These are phyloP conservation scores for Fusarium miscanthi DNA, from an alignment of 2,329 filamentous ascomycete species.

Conservation along the genomic window DNA sequence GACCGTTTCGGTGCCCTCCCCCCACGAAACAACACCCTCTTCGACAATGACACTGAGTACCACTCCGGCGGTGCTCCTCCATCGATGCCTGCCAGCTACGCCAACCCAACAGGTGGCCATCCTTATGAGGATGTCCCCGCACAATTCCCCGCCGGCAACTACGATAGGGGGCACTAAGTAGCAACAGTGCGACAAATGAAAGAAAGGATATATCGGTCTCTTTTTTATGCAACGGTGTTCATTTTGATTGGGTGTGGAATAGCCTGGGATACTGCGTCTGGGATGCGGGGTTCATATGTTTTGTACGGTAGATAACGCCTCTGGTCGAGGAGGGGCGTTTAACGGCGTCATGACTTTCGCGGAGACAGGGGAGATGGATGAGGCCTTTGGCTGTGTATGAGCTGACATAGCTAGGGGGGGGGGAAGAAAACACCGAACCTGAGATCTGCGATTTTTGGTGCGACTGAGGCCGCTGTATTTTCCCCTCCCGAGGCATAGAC, in stretches of 20 bases:
- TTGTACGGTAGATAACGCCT: slow-evolving; percentile 43
- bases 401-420: not conserved
- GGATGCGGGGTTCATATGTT: slow-evolving; percentile 29
- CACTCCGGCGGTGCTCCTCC: slow-evolving; percentile 46
- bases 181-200: slow-evolving; percentile 27
- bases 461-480: no score
- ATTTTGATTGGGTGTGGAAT: slow-evolving; percentile 33
- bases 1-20: slow-evolving; percentile 55
- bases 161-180: slow-evolving; percentile 61
- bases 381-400: slow-evolving; percentile 28
- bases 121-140: slow-evolving; percentile 55
- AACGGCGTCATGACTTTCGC: slow-evolving; percentile 41
- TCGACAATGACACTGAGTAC: slow-evolving; percentile 65
- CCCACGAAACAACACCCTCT: slow-evolving; percentile 55
- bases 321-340: slow-evolving; percentile 36
- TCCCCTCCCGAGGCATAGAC: not conserved
- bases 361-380: slow-evolving; percentile 32
- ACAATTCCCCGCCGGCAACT: slow-evolving; percentile 68
- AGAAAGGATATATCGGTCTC: slow-evolving; percentile 35
- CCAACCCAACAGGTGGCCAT: slow-evolving; percentile 40
- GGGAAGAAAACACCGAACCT: no score
- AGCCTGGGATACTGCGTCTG: slow-evolving; percentile 33
- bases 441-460: no score
- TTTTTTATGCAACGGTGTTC: slow-evolving; percentile 33
- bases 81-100: slow-evolving; percentile 41